A percentile compares a stretch with the other conserved stretches of the same genome.
These are phyloP conservation scores for Xylaria polymorpha DNA, from an alignment of 2,329 filamentous ascomycete species.

Conservation along the genomic window DNA sequence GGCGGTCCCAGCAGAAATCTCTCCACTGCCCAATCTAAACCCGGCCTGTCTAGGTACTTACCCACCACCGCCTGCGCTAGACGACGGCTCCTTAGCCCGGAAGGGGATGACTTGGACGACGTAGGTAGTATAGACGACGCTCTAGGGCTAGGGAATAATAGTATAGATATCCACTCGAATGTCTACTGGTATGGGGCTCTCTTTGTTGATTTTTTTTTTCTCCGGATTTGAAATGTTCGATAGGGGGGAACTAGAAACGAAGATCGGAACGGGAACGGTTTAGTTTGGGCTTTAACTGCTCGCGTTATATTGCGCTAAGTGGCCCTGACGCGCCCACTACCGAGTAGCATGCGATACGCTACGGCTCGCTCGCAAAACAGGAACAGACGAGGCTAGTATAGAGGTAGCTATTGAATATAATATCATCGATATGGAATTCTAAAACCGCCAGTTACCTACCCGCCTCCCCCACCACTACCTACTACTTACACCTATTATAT, in stretches of 20 bases:
- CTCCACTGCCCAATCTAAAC: background rate
- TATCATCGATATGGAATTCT: background rate
- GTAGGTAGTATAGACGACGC: too few species aligned
- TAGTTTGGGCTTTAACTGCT: background rate
- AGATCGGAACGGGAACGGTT: background rate
- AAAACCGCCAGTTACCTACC: background rate
- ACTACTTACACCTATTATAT: too few species aligned
- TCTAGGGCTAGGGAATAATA: background rate
- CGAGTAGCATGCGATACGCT: background rate
- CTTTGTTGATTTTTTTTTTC: background rate
- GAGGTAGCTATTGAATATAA: background rate
- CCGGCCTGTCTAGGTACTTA: background rate
- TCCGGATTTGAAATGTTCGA: slow-evolving; percentile 3
- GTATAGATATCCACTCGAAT: slow-evolving; percentile 8
- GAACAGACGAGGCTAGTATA: background rate
- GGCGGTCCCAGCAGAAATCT: slow-evolving; percentile 13
- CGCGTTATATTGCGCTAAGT: background rate
- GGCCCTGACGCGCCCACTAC: background rate
- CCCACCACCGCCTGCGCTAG: background rate
- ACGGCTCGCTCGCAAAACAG: background rate
- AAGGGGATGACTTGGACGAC: background rate
- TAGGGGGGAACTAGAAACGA: background rate
- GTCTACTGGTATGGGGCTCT: slow-evolving; percentile 3
- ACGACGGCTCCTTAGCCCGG: slow-evolving; percentile 22
- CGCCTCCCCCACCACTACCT: background rate